Percentiles rank a stretch among this genome's conserved stretches.
These are phyloP conservation scores for Aspergillus versicolor DNA, from an alignment of 2,329 filamentous ascomycete genomes.

Conservation along the genomic window DNA sequence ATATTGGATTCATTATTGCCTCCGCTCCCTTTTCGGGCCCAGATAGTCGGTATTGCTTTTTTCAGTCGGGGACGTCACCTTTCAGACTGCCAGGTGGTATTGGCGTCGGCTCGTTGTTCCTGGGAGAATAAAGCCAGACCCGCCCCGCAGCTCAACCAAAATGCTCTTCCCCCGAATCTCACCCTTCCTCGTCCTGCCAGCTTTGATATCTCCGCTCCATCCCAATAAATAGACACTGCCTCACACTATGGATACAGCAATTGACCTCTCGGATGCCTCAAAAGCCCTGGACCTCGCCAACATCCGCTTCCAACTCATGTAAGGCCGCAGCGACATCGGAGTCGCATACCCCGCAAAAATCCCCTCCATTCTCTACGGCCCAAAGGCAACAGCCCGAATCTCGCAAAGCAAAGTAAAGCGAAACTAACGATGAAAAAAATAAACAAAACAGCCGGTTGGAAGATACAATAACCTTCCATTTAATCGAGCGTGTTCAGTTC, in stretches of 20 bases:
- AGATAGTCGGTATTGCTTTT: neutral
- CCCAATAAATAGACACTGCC: neutral
- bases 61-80: neutral
- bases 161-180: neutral
- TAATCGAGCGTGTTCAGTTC: conserved; percentile 98
- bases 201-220: neutral
- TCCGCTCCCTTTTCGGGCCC: neutral
- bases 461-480: conserved; percentile 94
- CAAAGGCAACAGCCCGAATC: neutral
- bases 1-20: neutral
- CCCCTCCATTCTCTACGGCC: neutral
- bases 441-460: conserved; percentile 72
- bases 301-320: conserved; percentile 95
- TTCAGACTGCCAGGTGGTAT: neutral
- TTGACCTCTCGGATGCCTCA: conserved; percentile 80
- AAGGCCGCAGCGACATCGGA: conserved; percentile 34
- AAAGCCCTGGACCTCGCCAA: conserved; percentile 86
- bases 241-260: conserved; percentile 76
- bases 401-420: neutral
- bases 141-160: conserved; percentile 4
- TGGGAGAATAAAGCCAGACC: neutral
- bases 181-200: conserved; percentile 5
- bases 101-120: neutral
- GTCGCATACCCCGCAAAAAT: conserved; percentile 1
- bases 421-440: neutral